These are phyloP conservation scores for Daucus carota DNA, from an alignment of 129 eudicot species.

Conservation along the genomic window DH1_v3.0 NC_030384.2:38510001-38510500, in stretches of 20 bases:
- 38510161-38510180: slow-evolving; percentile 26
- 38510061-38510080: not conserved
- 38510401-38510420: not conserved
- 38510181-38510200: slow-evolving; percentile 13
- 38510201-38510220: slow-evolving; percentile 13
- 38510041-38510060: not conserved
- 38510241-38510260: slow-evolving; percentile 24
- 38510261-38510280: slow-evolving; percentile 1
- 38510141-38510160: slow-evolving; percentile 51
- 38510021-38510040: not conserved
- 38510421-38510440: not conserved
- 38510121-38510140: slow-evolving; percentile 45
- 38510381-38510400: not conserved
- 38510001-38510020: no score
- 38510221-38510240: slow-evolving; percentile 14
- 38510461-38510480: slow-evolving; percentile 14
- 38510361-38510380: not conserved
- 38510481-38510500: slow-evolving; percentile 28
- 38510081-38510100: no score
- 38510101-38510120: slow-evolving; percentile 68
- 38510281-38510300: slow-evolving; percentile 6
- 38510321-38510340: slow-evolving; percentile 21
- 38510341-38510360: slow-evolving; percentile 9
- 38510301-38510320: not conserved
- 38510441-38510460: slow-evolving; percentile 10